phyloP scores from a whole-genome alignment of 345 rosid species.

The Gossypium arboreum region DNA sequence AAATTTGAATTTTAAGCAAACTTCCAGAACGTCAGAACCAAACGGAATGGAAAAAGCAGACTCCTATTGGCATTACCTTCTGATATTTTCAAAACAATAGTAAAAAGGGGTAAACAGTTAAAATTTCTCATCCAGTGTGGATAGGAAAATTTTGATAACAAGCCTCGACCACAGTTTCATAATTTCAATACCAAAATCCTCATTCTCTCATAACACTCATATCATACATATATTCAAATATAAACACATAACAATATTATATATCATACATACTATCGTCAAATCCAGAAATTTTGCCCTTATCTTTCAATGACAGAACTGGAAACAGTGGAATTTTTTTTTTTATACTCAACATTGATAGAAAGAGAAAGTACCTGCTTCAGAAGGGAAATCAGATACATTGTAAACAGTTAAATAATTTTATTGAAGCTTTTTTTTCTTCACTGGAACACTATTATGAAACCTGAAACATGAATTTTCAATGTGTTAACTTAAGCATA shows the following conservation, averaged over 20 bases:
- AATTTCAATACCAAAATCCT: neutral
- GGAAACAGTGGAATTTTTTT: neutral
- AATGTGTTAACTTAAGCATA: constrained; percentile 31
- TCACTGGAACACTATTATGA: constrained; percentile 12
- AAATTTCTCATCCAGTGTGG: too few species aligned
- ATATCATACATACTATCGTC: neutral
- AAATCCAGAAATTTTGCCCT: neutral
- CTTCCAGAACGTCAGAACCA: neutral
- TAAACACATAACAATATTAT: neutral
- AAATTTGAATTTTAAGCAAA: neutral
- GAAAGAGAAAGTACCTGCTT: neutral
- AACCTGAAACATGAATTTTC: neutral
- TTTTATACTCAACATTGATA: neutral
- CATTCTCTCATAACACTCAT: too few species aligned
- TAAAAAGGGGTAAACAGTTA: too few species aligned
- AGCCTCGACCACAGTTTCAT: neutral
- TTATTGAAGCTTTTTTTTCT: constrained; percentile 26
- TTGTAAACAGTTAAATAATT: neutral
- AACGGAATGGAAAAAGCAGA: neutral
- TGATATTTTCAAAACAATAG: neutral
- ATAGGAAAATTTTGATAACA: too few species aligned
- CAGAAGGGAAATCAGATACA: constrained; percentile 1
- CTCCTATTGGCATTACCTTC: neutral
- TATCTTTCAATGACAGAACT: neutral
- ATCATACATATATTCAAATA: too few species aligned